phyloP scores from a whole-genome alignment of 2,329 filamentous ascomycete genomes.

The Trichoderma endophyticum region DNA sequence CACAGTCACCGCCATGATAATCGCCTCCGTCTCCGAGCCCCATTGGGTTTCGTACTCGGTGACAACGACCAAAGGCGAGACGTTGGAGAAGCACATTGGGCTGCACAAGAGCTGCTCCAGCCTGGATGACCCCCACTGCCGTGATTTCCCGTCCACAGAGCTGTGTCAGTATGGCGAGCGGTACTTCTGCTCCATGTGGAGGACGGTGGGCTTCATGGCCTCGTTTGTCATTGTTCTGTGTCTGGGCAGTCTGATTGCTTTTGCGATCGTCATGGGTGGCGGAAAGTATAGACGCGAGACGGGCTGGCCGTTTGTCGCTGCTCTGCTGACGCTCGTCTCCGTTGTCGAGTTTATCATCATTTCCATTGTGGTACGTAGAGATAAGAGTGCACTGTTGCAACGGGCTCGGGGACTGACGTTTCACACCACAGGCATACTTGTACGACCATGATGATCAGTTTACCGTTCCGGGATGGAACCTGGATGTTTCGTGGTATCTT shows the following conservation, averaged over 20 bases:
- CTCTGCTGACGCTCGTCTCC: conserved; percentile 63
- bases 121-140: conserved; percentile 59
- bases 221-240: conserved; percentile 80
- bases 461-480: conserved; percentile 71
- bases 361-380: conserved; percentile 70
- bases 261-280: conserved; percentile 71
- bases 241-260: conserved; percentile 75
- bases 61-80: conserved; percentile 45
- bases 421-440: conserved; percentile 69
- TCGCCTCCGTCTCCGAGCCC: conserved; percentile 65
- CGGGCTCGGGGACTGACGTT: background rate
- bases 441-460: conserved; percentile 83
- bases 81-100: conserved; percentile 62
- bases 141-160: conserved; percentile 35
- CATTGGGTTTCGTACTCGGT: conserved; percentile 68
- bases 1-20: conserved; percentile 66
- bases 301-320: conserved; percentile 75
- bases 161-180: conserved; percentile 46
- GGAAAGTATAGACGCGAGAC: conserved; percentile 75
- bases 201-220: conserved; percentile 82
- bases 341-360: conserved; percentile 73
- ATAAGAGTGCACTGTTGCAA: background rate
- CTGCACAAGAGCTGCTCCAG: conserved; percentile 79
- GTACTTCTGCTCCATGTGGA: conserved; percentile 90
- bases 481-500: conserved; percentile 77